These are phyloP conservation scores for Silene noctiflora DNA, from an alignment of 179 eudicot genomes.

Conservation along the genomic window DNA sequence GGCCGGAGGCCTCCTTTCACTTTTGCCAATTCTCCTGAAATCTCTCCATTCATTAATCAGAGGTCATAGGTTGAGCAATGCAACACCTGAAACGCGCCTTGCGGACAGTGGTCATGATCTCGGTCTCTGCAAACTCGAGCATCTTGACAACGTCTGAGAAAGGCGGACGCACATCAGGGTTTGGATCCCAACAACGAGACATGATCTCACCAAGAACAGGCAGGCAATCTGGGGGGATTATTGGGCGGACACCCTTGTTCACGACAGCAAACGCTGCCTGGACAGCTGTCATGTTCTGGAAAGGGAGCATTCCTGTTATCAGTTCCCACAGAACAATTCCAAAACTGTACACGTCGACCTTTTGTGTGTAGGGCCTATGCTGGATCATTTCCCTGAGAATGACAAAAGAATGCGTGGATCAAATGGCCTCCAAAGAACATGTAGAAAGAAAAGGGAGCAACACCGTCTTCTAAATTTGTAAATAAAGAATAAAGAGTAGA, in stretches of 20 bases:
- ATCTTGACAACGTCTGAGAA: slow-evolving; percentile 65
- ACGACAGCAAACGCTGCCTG: slow-evolving; percentile 90
- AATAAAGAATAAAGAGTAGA: neutral
- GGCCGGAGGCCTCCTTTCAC: neutral
- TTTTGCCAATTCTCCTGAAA: slow-evolving; percentile 6
- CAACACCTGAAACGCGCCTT: slow-evolving; percentile 93
- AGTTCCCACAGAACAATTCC: slow-evolving; percentile 87
- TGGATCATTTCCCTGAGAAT: slow-evolving; percentile 80
- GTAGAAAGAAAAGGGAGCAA: neutral
- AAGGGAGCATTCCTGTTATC: slow-evolving; percentile 71
- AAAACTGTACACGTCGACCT: slow-evolving; percentile 79
- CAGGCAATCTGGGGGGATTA: slow-evolving; percentile 54
- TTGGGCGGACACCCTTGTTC: slow-evolving; percentile 71
- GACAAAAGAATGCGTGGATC: slow-evolving; percentile 16
- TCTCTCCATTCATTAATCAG: slow-evolving; percentile 41
- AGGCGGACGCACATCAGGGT: slow-evolving; percentile 72
- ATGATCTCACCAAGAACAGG: slow-evolving; percentile 68
- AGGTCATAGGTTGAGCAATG: slow-evolving; percentile 73
- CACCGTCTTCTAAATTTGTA: neutral
- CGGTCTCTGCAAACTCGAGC: slow-evolving; percentile 78
- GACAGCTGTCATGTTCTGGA: slow-evolving; percentile 79
- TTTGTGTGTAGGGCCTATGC: slow-evolving; percentile 87
- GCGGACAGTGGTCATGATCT: slow-evolving; percentile 64
- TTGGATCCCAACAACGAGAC: slow-evolving; percentile 81
- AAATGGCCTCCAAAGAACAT: slow-evolving; percentile 17